phyloP scores from a whole-genome alignment of 331 rosid genomes.

The Pyrus hybrid region DNA sequence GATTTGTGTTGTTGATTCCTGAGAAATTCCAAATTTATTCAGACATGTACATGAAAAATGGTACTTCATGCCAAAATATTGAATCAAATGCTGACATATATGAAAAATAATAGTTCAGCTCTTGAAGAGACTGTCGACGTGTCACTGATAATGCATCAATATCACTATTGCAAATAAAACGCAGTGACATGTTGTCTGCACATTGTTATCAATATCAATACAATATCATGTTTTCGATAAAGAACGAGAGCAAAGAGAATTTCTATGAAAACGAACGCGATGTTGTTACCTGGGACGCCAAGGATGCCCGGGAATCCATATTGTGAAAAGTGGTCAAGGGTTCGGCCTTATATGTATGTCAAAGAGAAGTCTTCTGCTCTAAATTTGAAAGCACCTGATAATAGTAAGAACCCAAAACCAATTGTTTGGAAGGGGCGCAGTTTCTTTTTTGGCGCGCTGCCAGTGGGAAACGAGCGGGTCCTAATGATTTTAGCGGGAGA shows the following conservation, averaged over 20 bases:
- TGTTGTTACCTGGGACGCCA: constrained; percentile 13
- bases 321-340: not conserved
- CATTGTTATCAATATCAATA: not conserved
- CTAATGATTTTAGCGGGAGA: not conserved
- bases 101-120: not conserved
- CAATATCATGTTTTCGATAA: too few relatives aligned
- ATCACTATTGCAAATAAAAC: too few relatives aligned
- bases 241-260: not conserved
- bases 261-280: not conserved
- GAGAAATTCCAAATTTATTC: constrained; percentile 4
- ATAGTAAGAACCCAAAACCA: not conserved
- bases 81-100: not conserved
- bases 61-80: not conserved
- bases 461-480: not conserved
- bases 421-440: not conserved
- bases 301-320: constrained; percentile 21
- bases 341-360: not conserved
- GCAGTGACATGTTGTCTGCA: not conserved
- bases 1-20: constrained; percentile 18
- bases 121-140: too few relatives aligned
- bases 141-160: not conserved
- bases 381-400: not conserved
- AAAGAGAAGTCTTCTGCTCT: not conserved
- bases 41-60: not conserved
- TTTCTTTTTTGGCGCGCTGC: not conserved